Evolutionary conservation across 2,329 filamentous ascomycete species (phyloP), one percentile per base, ranked within the genome.

Genomic region (Fusarium anthophilum): DNA sequence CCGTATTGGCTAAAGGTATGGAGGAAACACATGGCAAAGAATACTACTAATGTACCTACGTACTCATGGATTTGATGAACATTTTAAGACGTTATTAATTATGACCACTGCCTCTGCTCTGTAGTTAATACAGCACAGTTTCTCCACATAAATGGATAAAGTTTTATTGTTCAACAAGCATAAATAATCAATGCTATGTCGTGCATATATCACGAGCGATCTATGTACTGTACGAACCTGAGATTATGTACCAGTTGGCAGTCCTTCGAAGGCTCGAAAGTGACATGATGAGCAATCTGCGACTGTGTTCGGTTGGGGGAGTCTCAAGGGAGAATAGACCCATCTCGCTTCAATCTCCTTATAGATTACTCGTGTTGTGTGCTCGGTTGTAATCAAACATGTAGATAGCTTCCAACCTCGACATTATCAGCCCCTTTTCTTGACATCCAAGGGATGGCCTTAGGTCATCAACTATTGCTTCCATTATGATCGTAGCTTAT

Each of bases 311-410:
- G 59, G 53, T 58, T 66, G 41, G 45, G 37, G 28, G 47, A 43
- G 38, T 43, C 37, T 55, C 41, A 56, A 74, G 63, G 65, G 71
- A 61, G 74, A 69, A 75, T 72, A 50, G 70, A 66, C 70, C 75
- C 61, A 59, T 68, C 63, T 72, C 62, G 66, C 61, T 60, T 73
- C 62, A 39, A n/a, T 55, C 26, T 64, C 50, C 66, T 66, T 43
- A 68, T 55, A 65, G 57, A 51, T 57, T 57, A 58, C 63, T 74
- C 63, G 68, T 63, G 63, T 69, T 70, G 66, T 73, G 66, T 73
- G 59, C 64, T 50, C 69, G 55, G 67, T 66, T 73, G 74, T 69
- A 78, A 78, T 78, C 58, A 78, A 78, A 75, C 64, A 65, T 50
- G 51, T 45, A 74, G 59, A 68, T 68, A 63, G 57, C 38, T 66